Evolutionary conservation across 139 green algal species (phyloP), one percentile per base, ranked within the genome.

Genomic region (Coelastrella sp.): DNA sequence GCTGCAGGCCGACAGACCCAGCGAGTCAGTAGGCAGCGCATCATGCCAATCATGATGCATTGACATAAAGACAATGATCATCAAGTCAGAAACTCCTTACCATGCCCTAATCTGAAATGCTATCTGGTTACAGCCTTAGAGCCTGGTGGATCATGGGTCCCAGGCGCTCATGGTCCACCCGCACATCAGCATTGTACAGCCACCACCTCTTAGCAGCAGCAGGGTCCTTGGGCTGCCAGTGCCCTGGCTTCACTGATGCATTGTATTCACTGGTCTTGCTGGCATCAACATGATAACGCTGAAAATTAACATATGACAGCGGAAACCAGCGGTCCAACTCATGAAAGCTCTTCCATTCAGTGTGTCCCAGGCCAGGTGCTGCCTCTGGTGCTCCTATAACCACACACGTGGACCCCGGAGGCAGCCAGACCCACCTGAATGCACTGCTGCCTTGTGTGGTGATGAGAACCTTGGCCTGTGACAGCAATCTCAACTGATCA

Each of bases 311-410:
- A 58, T 81, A 81, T 58, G n/a, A 81, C 22, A 81, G 74, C 10
- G 74, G 74, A 81, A 81, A 81, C 74, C 74, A 81, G n/a, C 74
- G 22, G 25, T 81, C 25, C 9, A 81, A 24, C 74, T 81, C 74
- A 59, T 81, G 74, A 15, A 81, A 81, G 25, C 19, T 20, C 49
- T 27, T 63, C 78, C 78, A 63, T 65, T 63, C 49, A 8, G 75
- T 82, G 15, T 76, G 68, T 25, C 19, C 17, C 17, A 11, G 25
- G 7, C 25, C 63, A 72, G 12, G 8, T 9, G 8, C 25, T 24
- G 8, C 78, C 15, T 57, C 35, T 22, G 78, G 78, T 83, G 78
- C 35, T 9, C 35, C 78, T 10, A 63, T 12, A 6, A 83, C 78
- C n/a, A 83, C 65, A 25, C 35, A 65, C 0, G 78, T 83, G 6